Conservation (phyloP, 768 basidiomycete species). For the Vararia minispora region DNA sequence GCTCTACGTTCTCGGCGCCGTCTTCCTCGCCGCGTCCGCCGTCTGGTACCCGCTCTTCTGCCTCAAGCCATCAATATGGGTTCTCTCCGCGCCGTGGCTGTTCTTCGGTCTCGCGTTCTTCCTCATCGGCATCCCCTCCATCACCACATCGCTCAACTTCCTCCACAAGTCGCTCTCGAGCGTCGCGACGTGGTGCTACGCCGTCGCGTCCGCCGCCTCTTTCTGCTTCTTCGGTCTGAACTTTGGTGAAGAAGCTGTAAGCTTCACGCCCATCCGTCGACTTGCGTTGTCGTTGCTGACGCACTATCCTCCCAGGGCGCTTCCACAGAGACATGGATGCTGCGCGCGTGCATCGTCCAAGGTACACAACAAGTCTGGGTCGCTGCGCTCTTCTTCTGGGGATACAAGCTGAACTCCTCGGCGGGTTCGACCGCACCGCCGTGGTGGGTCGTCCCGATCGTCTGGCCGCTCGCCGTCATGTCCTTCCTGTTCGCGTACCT, state of each 20-base stretch:
- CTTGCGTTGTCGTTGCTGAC: conserved; percentile 6
- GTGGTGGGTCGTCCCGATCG: conserved; percentile 74
- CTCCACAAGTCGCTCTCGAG: conserved; percentile 62
- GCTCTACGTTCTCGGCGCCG: conserved; percentile 81
- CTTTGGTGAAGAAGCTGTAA: conserved; percentile 91
- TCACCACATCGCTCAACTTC: conserved; percentile 43
- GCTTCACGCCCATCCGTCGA: conserved; percentile 14
- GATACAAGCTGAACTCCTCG: conserved; percentile 58
- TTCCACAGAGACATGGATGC: conserved; percentile 88
- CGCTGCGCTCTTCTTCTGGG: conserved; percentile 95
- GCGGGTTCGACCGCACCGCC: conserved; percentile 47
- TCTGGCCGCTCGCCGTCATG: conserved; percentile 74
- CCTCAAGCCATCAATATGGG: conserved; percentile 78
- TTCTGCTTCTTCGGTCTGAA: conserved; percentile 94
- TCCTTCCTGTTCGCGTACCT: conserved; percentile 72
- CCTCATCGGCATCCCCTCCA: conserved; percentile 79
- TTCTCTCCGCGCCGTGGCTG: conserved; percentile 79
- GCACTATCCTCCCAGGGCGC: conserved; percentile 47
- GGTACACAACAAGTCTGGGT: conserved; percentile 96
- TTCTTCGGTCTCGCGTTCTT: conserved; percentile 90
- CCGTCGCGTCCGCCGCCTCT: conserved; percentile 83
- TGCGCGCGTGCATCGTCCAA: conserved; percentile 87
- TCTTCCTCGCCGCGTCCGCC: conserved; percentile 77
- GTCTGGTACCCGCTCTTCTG: conserved; percentile 91
- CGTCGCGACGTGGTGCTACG: conserved; percentile 85